Evolutionary conservation across 2,329 filamentous ascomycete species (phyloP), one percentile per base, ranked within the genome.

Genomic region (Beauveria varroae): DNA sequence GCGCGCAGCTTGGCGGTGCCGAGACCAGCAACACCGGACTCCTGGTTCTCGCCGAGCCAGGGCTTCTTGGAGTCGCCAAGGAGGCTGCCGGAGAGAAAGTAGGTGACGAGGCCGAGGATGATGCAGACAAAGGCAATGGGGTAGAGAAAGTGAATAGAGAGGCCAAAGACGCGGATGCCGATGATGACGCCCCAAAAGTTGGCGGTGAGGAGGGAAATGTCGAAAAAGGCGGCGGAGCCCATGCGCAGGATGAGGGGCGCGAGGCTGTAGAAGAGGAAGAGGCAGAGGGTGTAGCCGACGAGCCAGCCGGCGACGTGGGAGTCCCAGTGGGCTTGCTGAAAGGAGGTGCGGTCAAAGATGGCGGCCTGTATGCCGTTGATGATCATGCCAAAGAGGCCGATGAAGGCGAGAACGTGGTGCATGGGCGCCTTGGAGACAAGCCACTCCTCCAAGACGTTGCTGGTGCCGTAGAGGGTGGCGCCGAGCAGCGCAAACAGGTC

Each of bases 181-280:
- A 99, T 93, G 67, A 96, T 89, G 64, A 96, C 89, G 66, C 92
- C 93, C 95, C 95, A 99, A 78, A 98, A 98, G 76, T 96, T 97
- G 68, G 87, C 91, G 2, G 95, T 98, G 63, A 99, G 80, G 66
- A 99, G 79, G 8, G 89, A 93, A 69, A 98, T 96, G 75, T 99
- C 96, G 80, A 97, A 96, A 77, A 99, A 97, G 22, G 93, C 93
- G 3, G 95, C 95, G 18, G 86, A 90, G 30, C 89, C 89, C 78
- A 98, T 89, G 66, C 95, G 90, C 75, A 98, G 87, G 65, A 99
- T 82, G 60, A 98, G 77, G 0, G 95, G 95, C 0, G 90, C 92
- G 3, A 95, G 79, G 8, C 87, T 86, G 79, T 99, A 99, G 77
- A 99, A 99, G 63, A 95, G 76, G 59, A 83, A 80, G 24, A 99